A percentile compares a stretch with the other conserved stretches of the same genome.
Evolutionary conservation across 2,329 filamentous ascomycete species (phyloP).

Genomic region (Ceratocystis lukuohia): DNA sequence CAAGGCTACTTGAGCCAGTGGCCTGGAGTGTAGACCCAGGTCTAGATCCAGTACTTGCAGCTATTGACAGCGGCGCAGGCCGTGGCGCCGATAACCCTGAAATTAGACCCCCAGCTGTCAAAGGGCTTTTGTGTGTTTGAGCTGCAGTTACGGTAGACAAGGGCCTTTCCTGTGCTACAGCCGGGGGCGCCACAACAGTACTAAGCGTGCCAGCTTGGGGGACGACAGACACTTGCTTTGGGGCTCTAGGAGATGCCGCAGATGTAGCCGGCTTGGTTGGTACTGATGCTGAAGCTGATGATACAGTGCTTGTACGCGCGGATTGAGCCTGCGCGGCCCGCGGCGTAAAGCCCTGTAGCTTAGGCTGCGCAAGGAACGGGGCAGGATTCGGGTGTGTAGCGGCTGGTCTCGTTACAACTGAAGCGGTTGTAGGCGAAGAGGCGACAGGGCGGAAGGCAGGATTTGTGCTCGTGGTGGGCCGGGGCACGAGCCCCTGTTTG

Average conservation of each 20-base stretch:
- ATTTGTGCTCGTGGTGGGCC: neutral
- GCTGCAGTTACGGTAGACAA: neutral
- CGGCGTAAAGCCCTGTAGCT: neutral
- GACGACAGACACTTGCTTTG: neutral
- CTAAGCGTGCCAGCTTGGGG: no score
- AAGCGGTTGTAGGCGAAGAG: neutral
- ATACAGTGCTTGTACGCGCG: neutral
- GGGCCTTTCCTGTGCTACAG: no score
- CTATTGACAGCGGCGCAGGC: neutral
- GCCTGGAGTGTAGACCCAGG: no score
- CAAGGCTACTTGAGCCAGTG: no score
- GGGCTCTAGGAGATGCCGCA: neutral
- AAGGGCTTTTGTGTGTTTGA: neutral
- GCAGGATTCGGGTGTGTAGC: neutral
- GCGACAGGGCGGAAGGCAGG: neutral
- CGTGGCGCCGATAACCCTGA: neutral
- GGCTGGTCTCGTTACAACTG: neutral
- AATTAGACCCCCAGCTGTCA: neutral
- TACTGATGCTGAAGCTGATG: no score
- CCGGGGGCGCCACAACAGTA: no score
- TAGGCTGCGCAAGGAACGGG: conserved; percentile 2
- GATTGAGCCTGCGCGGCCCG: neutral
- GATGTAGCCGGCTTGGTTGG: neutral
- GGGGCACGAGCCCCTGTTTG: neutral
- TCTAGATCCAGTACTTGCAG: neutral